Evolutionary conservation across 208 protist genomes (phyloP).

Genomic region (Trypanosoma cruzi): DNA sequence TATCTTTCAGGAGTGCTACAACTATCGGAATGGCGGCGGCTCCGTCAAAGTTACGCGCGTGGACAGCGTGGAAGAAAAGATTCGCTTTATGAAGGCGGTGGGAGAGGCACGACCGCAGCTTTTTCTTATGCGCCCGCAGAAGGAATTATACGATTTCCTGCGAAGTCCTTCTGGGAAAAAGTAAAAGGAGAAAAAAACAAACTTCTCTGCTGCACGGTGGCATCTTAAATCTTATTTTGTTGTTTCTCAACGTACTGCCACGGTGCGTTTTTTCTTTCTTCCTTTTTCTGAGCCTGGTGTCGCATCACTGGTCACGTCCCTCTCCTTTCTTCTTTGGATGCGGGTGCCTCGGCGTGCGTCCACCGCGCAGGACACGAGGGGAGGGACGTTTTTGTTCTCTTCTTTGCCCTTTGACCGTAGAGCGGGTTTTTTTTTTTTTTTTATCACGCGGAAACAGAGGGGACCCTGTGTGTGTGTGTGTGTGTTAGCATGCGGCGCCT

Average conservation of each 20-base stretch:
- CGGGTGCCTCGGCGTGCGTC: neutral
- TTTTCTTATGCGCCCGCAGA: conserved; percentile 23
- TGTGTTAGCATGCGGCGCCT: too few species aligned
- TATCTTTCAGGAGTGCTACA: conserved; percentile 24
- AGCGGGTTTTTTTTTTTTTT: neutral
- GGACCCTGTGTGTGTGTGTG: conserved; percentile 7
- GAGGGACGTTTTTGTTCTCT: neutral
- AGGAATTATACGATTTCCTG: conserved; percentile 27
- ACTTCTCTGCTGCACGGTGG: too few species aligned
- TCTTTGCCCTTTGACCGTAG: too few species aligned
- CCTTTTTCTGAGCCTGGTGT: too few species aligned
- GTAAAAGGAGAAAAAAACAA: too few species aligned
- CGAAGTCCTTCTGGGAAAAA: neutral
- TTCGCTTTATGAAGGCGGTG: neutral
- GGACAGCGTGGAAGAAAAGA: conserved; percentile 13
- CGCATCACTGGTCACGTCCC: neutral
- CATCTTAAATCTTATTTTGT: too few species aligned
- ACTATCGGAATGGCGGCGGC: conserved; percentile 12
- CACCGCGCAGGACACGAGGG: neutral
- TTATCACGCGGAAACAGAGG: neutral
- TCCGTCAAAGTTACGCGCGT: conserved; percentile 5
- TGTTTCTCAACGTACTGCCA: too few species aligned
- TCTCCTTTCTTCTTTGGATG: neutral
- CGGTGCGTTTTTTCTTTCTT: too few species aligned
- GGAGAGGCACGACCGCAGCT: conserved; percentile 3